Evolutionary conservation across 2,329 filamentous ascomycete genomes (phyloP).

Genomic region (Thelonectria rubi): DNA sequence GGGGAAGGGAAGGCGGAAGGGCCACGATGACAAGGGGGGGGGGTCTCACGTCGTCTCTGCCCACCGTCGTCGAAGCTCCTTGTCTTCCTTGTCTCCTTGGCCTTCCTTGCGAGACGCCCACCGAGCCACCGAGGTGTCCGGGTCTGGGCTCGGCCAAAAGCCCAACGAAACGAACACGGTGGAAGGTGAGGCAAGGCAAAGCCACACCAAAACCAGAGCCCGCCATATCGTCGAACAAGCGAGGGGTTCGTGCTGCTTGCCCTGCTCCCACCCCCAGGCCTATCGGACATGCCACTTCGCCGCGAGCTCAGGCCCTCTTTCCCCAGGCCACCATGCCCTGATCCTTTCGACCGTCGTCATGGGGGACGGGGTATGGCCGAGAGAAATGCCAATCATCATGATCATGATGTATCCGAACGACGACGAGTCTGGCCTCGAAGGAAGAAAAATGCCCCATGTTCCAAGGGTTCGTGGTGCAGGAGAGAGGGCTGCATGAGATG

Average conservation of each 20-base stretch:
- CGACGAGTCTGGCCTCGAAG: neutral
- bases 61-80: conserved; percentile 4
- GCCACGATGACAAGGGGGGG: conserved; percentile 19
- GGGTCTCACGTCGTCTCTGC: conserved; percentile 23
- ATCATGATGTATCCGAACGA: neutral
- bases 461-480: conserved; percentile 2
- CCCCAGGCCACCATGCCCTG: conserved; percentile 27
- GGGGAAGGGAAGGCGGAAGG: conserved; percentile 25
- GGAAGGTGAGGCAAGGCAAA: conserved; percentile 11
- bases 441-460: neutral
- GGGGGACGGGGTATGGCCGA: conserved; percentile 11
- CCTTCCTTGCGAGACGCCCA: conserved; percentile 11
- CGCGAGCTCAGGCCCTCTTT: conserved; percentile 26
- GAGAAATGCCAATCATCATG: neutral
- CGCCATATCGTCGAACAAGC: conserved; percentile 8
- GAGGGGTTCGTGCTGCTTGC: conserved; percentile 25
- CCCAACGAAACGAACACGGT: neutral
- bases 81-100: too few relatives aligned
- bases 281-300: conserved; percentile 28
- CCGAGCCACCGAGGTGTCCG: conserved; percentile 20
- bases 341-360: conserved; percentile 26
- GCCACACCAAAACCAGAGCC: conserved; percentile 1
- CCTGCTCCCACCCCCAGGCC: too few relatives aligned
- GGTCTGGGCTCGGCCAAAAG: too few relatives aligned
- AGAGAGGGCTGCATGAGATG: neutral